A percentile compares a stretch with the other conserved stretches of the same genome.
Evolutionary conservation across 2,329 filamentous ascomycete species (phyloP).

Genomic region (Parafenestella ontariensis): DNA sequence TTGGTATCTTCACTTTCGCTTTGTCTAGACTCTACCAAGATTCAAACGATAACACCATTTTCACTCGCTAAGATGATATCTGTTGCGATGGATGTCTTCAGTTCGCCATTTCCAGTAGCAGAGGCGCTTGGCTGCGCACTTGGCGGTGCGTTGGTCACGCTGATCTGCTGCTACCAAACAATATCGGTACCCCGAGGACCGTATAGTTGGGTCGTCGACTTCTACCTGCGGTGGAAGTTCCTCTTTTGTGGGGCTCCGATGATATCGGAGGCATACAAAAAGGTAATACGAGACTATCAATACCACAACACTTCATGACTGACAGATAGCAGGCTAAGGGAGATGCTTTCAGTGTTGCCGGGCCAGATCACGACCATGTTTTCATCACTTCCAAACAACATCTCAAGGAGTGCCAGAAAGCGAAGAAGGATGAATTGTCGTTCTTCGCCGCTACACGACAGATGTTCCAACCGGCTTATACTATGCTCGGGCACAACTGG

Average conservation of each 20-base stretch:
- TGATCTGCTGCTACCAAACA: background rate
- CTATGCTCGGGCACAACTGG: conserved; percentile 39
- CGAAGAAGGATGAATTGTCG: background rate
- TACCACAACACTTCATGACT: too few species aligned
- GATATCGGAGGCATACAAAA: background rate
- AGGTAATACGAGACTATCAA: too few species aligned
- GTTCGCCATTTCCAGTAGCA: background rate
- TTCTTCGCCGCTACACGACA: background rate
- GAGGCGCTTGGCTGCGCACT: background rate
- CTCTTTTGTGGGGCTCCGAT: background rate
- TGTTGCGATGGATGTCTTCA: background rate
- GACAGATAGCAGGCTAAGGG: background rate
- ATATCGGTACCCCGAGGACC: background rate
- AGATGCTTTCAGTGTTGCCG: conserved; percentile 1
- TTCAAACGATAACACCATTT: background rate
- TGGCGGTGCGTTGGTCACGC: background rate
- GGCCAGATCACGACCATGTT: background rate
- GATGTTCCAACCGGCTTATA: conserved; percentile 25
- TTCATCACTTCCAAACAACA: conserved; percentile 2
- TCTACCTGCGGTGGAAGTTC: background rate
- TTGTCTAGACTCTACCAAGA: background rate
- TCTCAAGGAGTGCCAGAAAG: conserved; percentile 1
- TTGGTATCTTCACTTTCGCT: background rate
- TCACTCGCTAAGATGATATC: background rate
- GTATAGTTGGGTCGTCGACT: background rate